Percentiles rank a stretch among this genome's conserved stretches.
Conservation (phyloP, 495 filamentous ascomycete species). For the Talaromyces adpressus region DNA sequence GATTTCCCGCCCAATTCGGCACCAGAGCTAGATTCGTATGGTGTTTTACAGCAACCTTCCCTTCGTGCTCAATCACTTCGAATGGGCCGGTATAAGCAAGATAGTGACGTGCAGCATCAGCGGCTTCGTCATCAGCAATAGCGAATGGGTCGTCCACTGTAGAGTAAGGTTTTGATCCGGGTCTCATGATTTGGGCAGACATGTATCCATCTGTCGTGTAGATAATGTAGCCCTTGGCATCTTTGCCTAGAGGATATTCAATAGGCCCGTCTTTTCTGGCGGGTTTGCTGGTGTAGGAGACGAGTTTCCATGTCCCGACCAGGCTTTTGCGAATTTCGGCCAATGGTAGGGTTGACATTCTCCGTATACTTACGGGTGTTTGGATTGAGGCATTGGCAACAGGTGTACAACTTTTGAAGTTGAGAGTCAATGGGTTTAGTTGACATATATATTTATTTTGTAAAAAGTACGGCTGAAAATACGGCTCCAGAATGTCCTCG, state of each 20-base stretch:
- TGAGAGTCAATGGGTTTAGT: background rate
- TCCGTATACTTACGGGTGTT: background rate
- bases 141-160: constrained; percentile 9
- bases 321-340: background rate
- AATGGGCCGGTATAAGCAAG: constrained; percentile 20
- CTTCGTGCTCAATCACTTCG: background rate
- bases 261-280: background rate
- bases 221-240: constrained; percentile 19
- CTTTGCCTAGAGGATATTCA: constrained; percentile 16
- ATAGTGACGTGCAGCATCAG: constrained; percentile 19
- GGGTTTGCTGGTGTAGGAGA: background rate
- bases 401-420: background rate
- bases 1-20: background rate
- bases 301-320: constrained; percentile 1
- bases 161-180: constrained; percentile 17
- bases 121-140: constrained; percentile 18
- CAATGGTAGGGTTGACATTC: background rate
- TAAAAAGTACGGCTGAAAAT: background rate
- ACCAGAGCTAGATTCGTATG: background rate
- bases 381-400: background rate
- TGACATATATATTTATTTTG: background rate
- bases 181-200: constrained; percentile 21
- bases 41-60: background rate
- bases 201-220: constrained; percentile 25
- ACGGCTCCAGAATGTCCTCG: background rate